Evolutionary conservation across 1,284 basidiomycete genomes (phyloP).

Genomic region (Schizophyllum commune): DNA sequence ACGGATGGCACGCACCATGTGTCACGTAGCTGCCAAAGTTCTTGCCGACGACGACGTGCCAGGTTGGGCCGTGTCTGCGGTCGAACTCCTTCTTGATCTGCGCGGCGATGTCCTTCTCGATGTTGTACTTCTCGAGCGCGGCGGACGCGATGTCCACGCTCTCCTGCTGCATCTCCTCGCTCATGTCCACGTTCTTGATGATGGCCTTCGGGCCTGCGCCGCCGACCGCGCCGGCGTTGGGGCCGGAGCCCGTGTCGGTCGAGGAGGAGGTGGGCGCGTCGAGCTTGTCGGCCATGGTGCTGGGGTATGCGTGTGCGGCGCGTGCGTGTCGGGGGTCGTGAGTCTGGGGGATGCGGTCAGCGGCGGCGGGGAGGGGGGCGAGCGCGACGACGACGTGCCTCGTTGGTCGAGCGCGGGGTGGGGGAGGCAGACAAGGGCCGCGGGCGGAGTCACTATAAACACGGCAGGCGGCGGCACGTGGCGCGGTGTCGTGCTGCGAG

Average conservation of each 20-base stretch:
- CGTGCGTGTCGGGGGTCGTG: too few relatives aligned
- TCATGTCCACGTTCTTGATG: constrained; percentile 98
- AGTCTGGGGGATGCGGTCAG: too few relatives aligned
- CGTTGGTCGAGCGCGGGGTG: too few relatives aligned
- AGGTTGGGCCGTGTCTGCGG: constrained; percentile 84
- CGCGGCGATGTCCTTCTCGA: constrained; percentile 97
- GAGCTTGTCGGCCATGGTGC: constrained; percentile 57
- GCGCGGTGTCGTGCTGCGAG: too few relatives aligned
- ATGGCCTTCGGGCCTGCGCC: constrained; percentile 64
- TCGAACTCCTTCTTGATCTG: constrained; percentile 98
- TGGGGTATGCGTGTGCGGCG: too few relatives aligned
- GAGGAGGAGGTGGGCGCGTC: constrained; percentile 49
- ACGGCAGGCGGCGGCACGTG: too few relatives aligned
- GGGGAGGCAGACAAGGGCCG: too few relatives aligned
- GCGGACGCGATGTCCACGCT: constrained; percentile 81
- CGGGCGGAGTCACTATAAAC: too few relatives aligned
- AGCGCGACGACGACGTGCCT: too few relatives aligned
- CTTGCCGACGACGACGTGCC: constrained; percentile 98
- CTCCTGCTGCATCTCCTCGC: constrained; percentile 92
- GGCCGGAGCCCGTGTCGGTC: constrained; percentile 40
- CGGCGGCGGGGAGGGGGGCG: too few relatives aligned
- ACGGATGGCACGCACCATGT: constrained; percentile 55
- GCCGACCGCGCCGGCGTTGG: constrained; percentile 32
- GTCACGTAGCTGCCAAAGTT: constrained; percentile 98
- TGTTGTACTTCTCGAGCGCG: constrained; percentile 84